These are phyloP conservation scores for Hortaea werneckii DNA, from an alignment of 2,329 filamentous ascomycete genomes.

Conservation along the genomic window DNA sequence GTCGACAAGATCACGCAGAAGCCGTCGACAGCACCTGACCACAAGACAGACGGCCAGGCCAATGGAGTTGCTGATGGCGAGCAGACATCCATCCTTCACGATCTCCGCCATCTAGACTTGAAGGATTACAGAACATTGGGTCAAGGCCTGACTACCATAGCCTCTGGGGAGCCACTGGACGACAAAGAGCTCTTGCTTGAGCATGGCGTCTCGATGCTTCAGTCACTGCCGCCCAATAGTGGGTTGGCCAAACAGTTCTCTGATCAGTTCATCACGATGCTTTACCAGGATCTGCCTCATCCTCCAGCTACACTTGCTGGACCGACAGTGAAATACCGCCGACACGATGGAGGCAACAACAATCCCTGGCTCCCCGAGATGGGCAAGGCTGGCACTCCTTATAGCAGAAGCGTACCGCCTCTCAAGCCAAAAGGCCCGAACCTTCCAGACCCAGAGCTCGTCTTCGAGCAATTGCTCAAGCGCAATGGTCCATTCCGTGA, in stretches of 20 bases:
- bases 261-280: slow-evolving; percentile 43
- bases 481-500: slow-evolving; percentile 31
- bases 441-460: slow-evolving; percentile 38
- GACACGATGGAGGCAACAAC: slow-evolving; percentile 37
- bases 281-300: slow-evolving; percentile 45
- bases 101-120: slow-evolving; percentile 29
- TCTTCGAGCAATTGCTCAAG: slow-evolving; percentile 37
- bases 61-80: slow-evolving; percentile 19
- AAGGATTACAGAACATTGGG: slow-evolving; percentile 32
- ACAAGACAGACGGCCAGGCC: slow-evolving; percentile 32
- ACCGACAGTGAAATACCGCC: slow-evolving; percentile 34
- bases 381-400: slow-evolving; percentile 42
- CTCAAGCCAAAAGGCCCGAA: slow-evolving; percentile 41
- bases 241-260: slow-evolving; percentile 38
- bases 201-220: slow-evolving; percentile 43
- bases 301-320: slow-evolving; percentile 39
- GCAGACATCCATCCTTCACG: slow-evolving; percentile 33
- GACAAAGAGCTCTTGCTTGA: slow-evolving; percentile 41
- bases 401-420: slow-evolving; percentile 36
- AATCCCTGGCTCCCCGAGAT: slow-evolving; percentile 42
- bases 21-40: slow-evolving; percentile 39
- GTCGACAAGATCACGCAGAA: slow-evolving; percentile 38
- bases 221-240: slow-evolving; percentile 40
- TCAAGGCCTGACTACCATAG: slow-evolving; percentile 33
- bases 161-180: slow-evolving; percentile 36